Evolutionary conservation across 2,329 filamentous ascomycete species (phyloP), one percentile per base, ranked within the genome.

Genomic region (Cytospora paraplurivora): DNA sequence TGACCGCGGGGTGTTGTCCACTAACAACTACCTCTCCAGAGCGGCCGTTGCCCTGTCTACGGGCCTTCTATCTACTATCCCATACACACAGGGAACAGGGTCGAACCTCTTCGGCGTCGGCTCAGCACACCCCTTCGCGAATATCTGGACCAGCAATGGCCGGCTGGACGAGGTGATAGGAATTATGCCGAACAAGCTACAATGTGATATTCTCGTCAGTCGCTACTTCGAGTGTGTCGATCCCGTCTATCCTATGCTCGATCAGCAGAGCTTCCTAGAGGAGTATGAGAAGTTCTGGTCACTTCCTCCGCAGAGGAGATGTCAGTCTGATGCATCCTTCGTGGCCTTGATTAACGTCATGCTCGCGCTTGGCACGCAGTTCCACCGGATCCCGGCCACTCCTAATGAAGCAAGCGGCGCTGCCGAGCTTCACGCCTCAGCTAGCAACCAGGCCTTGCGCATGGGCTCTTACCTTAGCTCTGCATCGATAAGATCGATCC

Each of bases 91-190:
- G 50, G 85, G 88, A 11, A 87, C 87, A 7, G 87, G 88, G 1
- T 91, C 88, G 62, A 92, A 91, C 68, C 88, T 93, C 62, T 93
- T 93, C 72, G 90, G 90, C n/a, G 87, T 92, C 67, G 90, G 89
- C 15, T 87, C 88, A 0, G 88, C 92, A 71, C 89, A 92, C 71
- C 90, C 89, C 0, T 93, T 93, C 72, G 87, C 89, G 70, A 93
- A 93, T 72, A 93, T 93, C 75, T 94, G 91, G 91, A 93, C 90
- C 3, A 91, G 88, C 70, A 84, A 88, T 66, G 90, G 91, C 55
- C 90, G 90, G 0, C 77, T 94, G 19, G 81, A 85, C 10, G 91
- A 94, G 75, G 89, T 93, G 7, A 86, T 93, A 51, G 86, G 85
- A 1, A 89, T 93, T 4, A 78, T 94, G 13, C 91, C 91, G 0